Percentiles rank a stretch among this genome's conserved stretches.
phyloP scores from a whole-genome alignment of 2,329 filamentous ascomycete species.

The Verticillium nonalfalfae region DNA sequence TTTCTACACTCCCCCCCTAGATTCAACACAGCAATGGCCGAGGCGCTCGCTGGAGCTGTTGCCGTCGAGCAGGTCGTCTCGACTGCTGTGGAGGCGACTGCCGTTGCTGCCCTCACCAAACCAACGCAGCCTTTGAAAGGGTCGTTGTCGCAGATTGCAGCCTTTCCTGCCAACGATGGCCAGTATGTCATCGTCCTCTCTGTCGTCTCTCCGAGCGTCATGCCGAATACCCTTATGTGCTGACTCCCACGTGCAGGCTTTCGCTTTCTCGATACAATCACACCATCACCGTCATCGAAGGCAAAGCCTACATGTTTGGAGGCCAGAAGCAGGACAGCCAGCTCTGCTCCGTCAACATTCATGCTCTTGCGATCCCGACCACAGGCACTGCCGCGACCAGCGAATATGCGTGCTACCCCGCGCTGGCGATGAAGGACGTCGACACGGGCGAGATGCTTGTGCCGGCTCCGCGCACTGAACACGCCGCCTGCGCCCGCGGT shows the following conservation, averaged over 20 bases:
- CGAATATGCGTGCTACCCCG: slow-evolving; percentile 25
- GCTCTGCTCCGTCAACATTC: slow-evolving; percentile 42
- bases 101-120: no score
- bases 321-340: slow-evolving; percentile 30
- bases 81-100: slow-evolving; percentile 30
- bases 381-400: slow-evolving; percentile 25
- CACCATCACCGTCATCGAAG: slow-evolving; percentile 44
- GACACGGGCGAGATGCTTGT: slow-evolving; percentile 18
- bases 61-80: slow-evolving; percentile 32
- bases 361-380: slow-evolving; percentile 42
- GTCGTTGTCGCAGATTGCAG: slow-evolving; percentile 38
- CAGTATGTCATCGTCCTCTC: slow-evolving; percentile 15
- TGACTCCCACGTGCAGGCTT: slow-evolving; percentile 12
- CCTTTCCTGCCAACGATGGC: slow-evolving; percentile 18
- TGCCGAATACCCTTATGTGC: not conserved
- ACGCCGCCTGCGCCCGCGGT: slow-evolving; percentile 27
- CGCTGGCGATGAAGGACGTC: slow-evolving; percentile 18
- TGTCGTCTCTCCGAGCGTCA: not conserved
- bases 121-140: slow-evolving; percentile 29
- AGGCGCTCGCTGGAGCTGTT: slow-evolving; percentile 27
- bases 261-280: slow-evolving; percentile 41
- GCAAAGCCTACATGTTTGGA: slow-evolving; percentile 50
- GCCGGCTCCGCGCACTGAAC: slow-evolving; percentile 23
- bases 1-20: no score
- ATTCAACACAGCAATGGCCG: slow-evolving; percentile 23